phyloP scores from a whole-genome alignment of 2,329 filamentous ascomycete species.

The Endocalyx cinctus region DNA sequence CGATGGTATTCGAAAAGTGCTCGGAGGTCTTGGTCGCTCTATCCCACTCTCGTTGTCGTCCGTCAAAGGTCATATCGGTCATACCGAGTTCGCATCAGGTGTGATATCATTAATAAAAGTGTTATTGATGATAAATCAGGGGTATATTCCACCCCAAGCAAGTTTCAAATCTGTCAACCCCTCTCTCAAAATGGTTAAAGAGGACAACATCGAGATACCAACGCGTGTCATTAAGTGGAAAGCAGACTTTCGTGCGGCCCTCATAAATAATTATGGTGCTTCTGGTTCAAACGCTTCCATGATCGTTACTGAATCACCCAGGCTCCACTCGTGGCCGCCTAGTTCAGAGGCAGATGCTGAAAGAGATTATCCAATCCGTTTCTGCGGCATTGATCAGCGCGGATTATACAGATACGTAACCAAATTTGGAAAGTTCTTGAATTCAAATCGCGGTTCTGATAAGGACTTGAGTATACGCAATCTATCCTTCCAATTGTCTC shows the following conservation, averaged over 20 bases:
- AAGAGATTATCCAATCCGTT: no score
- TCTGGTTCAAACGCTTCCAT: constrained; percentile 24
- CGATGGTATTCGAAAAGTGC: constrained; percentile 19
- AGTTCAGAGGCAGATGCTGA: no score
- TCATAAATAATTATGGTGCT: constrained; percentile 35
- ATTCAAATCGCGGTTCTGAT: no score
- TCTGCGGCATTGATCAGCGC: constrained; percentile 17
- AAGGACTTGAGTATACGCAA: constrained; percentile 13
- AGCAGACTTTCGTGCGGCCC: constrained; percentile 7
- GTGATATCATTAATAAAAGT: constrained; percentile 21
- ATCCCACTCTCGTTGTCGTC: constrained; percentile 18
- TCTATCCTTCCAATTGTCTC: constrained; percentile 27
- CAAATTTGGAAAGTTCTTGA: no score
- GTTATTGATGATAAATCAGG: neutral
- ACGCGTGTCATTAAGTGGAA: constrained; percentile 16
- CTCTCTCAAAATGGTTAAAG: constrained; percentile 8
- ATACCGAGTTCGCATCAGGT: constrained; percentile 28
- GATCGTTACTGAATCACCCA: constrained; percentile 17
- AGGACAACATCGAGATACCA: constrained; percentile 16
- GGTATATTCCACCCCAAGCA: constrained; percentile 27
- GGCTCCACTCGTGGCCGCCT: constrained; percentile 8
- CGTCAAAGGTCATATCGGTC: constrained; percentile 31
- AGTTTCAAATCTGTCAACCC: constrained; percentile 27
- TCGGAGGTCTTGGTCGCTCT: constrained; percentile 9
- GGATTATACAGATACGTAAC: no score